Base-by-base conservation (phyloP, 805 yeast species). In the Ogataea salicorniae region DNA sequence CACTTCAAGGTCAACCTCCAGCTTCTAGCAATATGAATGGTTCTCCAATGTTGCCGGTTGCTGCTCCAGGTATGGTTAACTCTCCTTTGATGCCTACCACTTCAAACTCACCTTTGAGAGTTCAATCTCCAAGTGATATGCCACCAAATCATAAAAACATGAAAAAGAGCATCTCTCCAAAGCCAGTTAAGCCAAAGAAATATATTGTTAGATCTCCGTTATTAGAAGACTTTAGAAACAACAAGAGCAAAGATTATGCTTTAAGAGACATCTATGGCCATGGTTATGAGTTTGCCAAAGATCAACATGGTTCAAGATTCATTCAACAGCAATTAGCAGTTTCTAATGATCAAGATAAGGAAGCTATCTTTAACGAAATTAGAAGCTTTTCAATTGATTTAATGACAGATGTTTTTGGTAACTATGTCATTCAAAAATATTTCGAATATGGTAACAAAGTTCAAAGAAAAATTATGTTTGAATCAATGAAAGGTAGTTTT, bases 381-480 rank as follows among this genome's bases (percentile, higher is more conserved):
- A 72, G 90, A 58, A 83, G 81, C 22, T 78, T 81, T 52, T 77
- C 91, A 4, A 73, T 83, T 47, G 90, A 84, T 46, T 72, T 94
- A 52, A 87, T 91, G 84, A 89, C 95, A 16, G 99, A 94, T 71
- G 99, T 94, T 8, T 94, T 94, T 68, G 99, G 99, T 48, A 94
- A 94, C 66, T 94, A 94, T 63, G 97, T 94, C 26, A 87, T 94
- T 47, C 99, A 94, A 67, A 91, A 92, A 66, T 87, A 81, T 60
- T 88, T 94, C 66, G 98, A 94, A 68, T 75, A 71, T 59, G 97
- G 97, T 33, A 72, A 83, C 4, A 74, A 67, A 23, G 75, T 80
- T 22, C 97, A 92, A 63, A 81, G 77, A 59, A 74, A 79, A 33
- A 74, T 83, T 13, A 71, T 94, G 52, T 78, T 88, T 45, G 83